Base-by-base conservation (phyloP, 1,284 basidiomycete species). In the Retiboletus fuscus region DNA sequence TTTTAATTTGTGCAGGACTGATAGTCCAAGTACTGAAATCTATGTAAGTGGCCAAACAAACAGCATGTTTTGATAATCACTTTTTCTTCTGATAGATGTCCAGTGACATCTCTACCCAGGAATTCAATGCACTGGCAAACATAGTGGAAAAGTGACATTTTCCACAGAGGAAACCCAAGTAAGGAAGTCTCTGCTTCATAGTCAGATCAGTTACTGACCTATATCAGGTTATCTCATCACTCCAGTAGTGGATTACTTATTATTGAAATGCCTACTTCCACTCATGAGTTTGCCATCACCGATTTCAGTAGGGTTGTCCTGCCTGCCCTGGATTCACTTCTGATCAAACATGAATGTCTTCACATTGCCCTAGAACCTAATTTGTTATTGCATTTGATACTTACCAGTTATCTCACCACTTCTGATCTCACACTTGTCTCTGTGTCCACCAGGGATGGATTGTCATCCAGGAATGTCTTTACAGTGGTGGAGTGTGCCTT, bases 131-230 rank as follows among this genome's bases (percentile, higher is more conserved):
- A 22, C 20, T 60, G 8, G 24, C 1, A 60, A 34, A 60, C 24
- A 4, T 39, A 12, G 57, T 60, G 5, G 57, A 60, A 60, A n/a
- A 2, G 8, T 39, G 34, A 20, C 34, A 12, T 39, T 16, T 60
- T 60, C 24, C 57, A 15, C 22, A 60, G 34, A 60, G 57, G 57
- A 60, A 60, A 60, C 30, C 34, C 24, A 60, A 39, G 57, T 60
- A 34, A 39, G 34, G 7, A 41, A 57, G 20, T 49, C 22, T 49
- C 16, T n/a, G n/a, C 47, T 20, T 49, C 47, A 49, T 20, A 11
- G 24, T 49, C 24, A 24, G 47, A 49, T 49, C 47, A 49, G 47
- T 24, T 49, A 49, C 47, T 49, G 47, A 49, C 20, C 22, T 8
- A 16, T 49, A 49, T 49, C 47, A 49, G 47, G 24, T 49, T 39